phyloP scores from a whole-genome alignment of 225 moss, liverwort and hornwort genomes.

The Physcomitrellopsis africana region DNA sequence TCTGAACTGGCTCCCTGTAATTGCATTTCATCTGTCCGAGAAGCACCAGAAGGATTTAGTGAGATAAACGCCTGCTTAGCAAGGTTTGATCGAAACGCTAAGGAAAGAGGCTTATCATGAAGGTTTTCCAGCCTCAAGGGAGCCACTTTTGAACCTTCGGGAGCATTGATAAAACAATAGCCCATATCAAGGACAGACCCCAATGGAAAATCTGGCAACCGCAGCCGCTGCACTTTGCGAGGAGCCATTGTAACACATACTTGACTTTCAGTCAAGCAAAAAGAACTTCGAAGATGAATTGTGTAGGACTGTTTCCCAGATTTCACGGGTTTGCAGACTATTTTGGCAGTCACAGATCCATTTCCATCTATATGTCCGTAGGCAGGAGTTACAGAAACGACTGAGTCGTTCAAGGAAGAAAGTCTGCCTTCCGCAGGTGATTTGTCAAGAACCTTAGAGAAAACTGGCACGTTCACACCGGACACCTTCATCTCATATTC shows the following conservation, averaged over 20 bases:
- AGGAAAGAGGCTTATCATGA: slow-evolving; percentile 50
- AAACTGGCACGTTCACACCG: background rate
- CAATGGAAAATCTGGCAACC: slow-evolving; percentile 73
- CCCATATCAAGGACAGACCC: slow-evolving; percentile 87
- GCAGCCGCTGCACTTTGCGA: slow-evolving; percentile 69
- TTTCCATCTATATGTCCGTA: slow-evolving; percentile 65
- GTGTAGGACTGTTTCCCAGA: slow-evolving; percentile 76
- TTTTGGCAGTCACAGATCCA: slow-evolving; percentile 51
- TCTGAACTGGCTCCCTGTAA: slow-evolving; percentile 50
- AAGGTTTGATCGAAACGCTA: slow-evolving; percentile 84
- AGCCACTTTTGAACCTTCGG: slow-evolving; percentile 70
- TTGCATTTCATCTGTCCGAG: slow-evolving; percentile 77
- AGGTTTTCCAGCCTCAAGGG: slow-evolving; percentile 77
- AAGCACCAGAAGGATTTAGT: slow-evolving; percentile 44
- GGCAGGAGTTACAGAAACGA: slow-evolving; percentile 65
- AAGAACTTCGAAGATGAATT: slow-evolving; percentile 64
- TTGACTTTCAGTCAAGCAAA: slow-evolving; percentile 57
- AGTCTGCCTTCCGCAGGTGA: slow-evolving; percentile 25
- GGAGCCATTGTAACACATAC: slow-evolving; percentile 66
- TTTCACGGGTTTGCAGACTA: slow-evolving; percentile 73
- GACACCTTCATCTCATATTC: slow-evolving; percentile 53
- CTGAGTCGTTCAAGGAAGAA: slow-evolving; percentile 42
- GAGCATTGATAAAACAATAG: slow-evolving; percentile 86
- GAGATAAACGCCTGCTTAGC: slow-evolving; percentile 90
- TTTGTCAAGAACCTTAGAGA: too few species aligned